Conservation (phyloP, 1,284 basidiomycete genomes). For the Chalciporus sp. region DNA sequence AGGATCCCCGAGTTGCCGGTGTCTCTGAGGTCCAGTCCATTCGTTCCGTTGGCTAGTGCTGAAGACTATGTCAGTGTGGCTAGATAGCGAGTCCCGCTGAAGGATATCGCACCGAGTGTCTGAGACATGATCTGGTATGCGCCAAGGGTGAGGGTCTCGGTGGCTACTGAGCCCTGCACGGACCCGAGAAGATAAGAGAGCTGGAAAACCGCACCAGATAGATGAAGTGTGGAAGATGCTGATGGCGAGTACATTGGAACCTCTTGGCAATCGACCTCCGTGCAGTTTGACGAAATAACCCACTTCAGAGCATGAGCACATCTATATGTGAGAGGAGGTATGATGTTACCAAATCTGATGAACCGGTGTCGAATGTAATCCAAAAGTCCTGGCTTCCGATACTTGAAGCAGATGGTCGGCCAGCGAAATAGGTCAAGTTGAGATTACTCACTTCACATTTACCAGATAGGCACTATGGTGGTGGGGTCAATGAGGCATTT, state of each 20-base stretch:
- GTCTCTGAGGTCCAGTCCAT: constrained; percentile 45
- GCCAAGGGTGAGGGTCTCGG: constrained; percentile 48
- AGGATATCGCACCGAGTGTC: constrained; percentile 28
- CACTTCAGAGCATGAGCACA: constrained; percentile 30
- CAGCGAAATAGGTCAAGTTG: background rate
- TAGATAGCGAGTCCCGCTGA: background rate
- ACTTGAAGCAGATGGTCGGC: constrained; percentile 14
- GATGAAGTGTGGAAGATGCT: constrained; percentile 35
- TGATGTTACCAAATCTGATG: constrained; percentile 31
- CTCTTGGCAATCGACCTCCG: constrained; percentile 34
- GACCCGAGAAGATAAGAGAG: constrained; percentile 51
- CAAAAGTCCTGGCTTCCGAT: constrained; percentile 37
- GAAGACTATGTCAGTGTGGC: constrained; percentile 4
- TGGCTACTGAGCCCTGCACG: constrained; percentile 46
- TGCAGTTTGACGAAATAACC: constrained; percentile 39
- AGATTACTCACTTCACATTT: constrained; percentile 26
- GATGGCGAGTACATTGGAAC: constrained; percentile 35
- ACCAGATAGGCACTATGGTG: constrained; percentile 31
- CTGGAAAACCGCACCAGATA: constrained; percentile 39
- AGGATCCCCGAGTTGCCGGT: constrained; percentile 60
- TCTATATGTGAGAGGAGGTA: background rate
- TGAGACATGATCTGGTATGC: constrained; percentile 42
- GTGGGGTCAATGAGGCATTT: background rate
- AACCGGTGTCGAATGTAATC: constrained; percentile 39
- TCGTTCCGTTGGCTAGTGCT: constrained; percentile 52